Evolutionary conservation across 345 rosid genomes (phyloP), one percentile per base, ranked within the genome.

Genomic region (Draba incana): DNA sequence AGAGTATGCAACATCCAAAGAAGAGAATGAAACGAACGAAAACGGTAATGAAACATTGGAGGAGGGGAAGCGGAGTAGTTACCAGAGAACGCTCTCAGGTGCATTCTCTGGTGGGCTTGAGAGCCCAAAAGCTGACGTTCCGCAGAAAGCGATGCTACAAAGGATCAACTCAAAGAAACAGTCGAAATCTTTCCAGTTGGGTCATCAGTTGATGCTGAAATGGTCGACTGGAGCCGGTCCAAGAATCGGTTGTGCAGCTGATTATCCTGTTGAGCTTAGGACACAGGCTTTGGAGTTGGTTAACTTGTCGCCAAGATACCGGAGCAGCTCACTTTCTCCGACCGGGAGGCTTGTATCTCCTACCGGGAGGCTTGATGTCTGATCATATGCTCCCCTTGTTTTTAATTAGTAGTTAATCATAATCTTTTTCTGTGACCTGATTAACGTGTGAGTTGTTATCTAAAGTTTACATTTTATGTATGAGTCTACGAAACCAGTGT

Each of bases 151-250:
- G 4, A 79, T 92, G 70, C 53, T 88, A 71, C 60, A 82, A 62
- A 84, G 97, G 75, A 86, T 88, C 76, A 83, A 84, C 65, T 90
- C 98, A 10, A 93, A 93, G 91, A 90, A 83, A 71, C 84, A 76
- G 2, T 79, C 76, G 0, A 78, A 77, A 56, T 88, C 91, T 10
- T 82, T 85, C 50, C 92, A 90, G 54, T 68, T 92, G 58, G 96
- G 95, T 33, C 84, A 88, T 75, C 97, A 92, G 55, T 78, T 92
- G 53, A 70, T 92, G 8, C 81, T 77, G 55, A 88, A 84, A 75
- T 92, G 98, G 98, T 79, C 97, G 12, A 85, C 92, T 0, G 92
- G 96, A 35, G 92, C 84, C 10, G 92, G 96, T 47, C 98, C 96
- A 16, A 82, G 92, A 64, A 84, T 85, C 10, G 98, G 92, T 13